Base-by-base conservation (phyloP, 129 eudicot genomes). In the Lactuca sativa region DNA sequence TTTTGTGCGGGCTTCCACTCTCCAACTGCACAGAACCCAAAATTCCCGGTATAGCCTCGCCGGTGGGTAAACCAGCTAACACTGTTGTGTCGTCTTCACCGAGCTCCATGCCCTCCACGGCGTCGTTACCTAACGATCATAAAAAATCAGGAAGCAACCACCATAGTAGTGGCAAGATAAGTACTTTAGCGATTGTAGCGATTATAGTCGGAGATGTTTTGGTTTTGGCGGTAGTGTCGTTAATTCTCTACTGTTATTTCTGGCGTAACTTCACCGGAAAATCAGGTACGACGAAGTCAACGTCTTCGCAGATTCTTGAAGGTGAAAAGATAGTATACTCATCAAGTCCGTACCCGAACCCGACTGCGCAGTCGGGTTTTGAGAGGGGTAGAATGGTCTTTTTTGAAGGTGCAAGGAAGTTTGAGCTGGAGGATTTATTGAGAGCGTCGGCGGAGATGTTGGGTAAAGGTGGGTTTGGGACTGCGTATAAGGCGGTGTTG, bases 311-410 rank as follows among this genome's bases (percentile, higher is more conserved):
- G 69, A 72, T 80, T 37, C 70, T 74, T 32, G 86, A 83, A 64
- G 88, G 85, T 34, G 95, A 93, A 67, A 89, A 89, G 54, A 85
- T 92, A 40, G 83, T 86, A 9, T 89, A 89, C 70, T 92, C 98
- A 1, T 76, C 81, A 9, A 69, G 76, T 9, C 81, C 81, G 21
- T 68, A 76, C 59, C 81, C 81, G 60, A 71, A 56, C 51, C 48
- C 74, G 59, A 62, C 74, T 53, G 82, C 78, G 32, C 74, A 79
- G 30, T 82, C 85, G 36, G 87, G 90, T 25, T 74, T 47, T 38
- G 98, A 86, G 76, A 80, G 90, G 82, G 95, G 95, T 31, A 89
- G 75, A 69, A 89, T 93, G 95, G 99, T 93, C 30, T 93, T 93
- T 62, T 85, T 90, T n/a, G 92, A 85, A 9, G 95, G 92, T 15